Conservation (phyloP, 352 stramenopile species). For the Pythium biforme region DNA sequence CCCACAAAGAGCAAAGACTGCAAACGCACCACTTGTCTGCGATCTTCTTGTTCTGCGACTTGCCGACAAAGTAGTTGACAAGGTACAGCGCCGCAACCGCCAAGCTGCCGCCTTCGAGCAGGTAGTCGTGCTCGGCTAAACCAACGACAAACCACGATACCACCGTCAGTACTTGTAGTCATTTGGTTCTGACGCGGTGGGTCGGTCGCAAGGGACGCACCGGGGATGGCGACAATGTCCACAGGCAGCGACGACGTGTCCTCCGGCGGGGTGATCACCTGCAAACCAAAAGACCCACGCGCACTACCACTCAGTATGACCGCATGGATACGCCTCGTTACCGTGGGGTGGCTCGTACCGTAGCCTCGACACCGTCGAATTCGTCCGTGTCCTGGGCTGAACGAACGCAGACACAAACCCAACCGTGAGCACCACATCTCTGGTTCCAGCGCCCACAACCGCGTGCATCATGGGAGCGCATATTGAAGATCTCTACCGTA, state of each 20-base stretch:
- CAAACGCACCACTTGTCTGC: slow-evolving; percentile 58
- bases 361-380: slow-evolving; percentile 29
- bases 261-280: slow-evolving; percentile 22
- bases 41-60: slow-evolving; percentile 62
- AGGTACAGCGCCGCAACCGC: slow-evolving; percentile 51
- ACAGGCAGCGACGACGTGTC: slow-evolving; percentile 4
- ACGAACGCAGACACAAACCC: neutral
- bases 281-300: neutral
- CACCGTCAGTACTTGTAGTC: neutral
- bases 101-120: slow-evolving; percentile 46
- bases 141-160: neutral
- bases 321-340: neutral
- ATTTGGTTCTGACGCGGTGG: neutral
- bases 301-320: neutral
- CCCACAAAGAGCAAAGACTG: neutral
- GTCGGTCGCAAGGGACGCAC: neutral
- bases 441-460: no score
- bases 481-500: slow-evolving; percentile 4
- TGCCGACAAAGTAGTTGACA: slow-evolving; percentile 62
- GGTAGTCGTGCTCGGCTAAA: slow-evolving; percentile 30
- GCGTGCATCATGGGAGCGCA: no score
- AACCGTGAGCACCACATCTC: neutral
- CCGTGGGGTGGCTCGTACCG: slow-evolving; percentile 8
- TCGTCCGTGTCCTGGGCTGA: slow-evolving; percentile 29
- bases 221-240: neutral